Evolutionary conservation across 371 early-diverging fungal genomes (phyloP).

Genomic region (Syncephalastrum contaminatum): DNA sequence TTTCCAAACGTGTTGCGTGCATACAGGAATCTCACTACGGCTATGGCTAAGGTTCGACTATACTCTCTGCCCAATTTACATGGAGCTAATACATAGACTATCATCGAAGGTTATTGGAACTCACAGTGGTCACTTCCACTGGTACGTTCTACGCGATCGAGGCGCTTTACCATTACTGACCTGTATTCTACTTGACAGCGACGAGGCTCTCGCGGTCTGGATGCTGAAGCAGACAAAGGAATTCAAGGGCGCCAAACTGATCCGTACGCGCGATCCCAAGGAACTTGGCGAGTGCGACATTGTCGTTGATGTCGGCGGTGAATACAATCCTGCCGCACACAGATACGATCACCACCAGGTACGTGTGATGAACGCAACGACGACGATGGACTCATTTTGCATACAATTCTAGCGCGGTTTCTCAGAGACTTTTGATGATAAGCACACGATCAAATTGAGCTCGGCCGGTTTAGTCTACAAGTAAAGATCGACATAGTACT

Average conservation of each 20-base stretch:
- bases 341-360: constrained; percentile 98
- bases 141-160: constrained; percentile 29
- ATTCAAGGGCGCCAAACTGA: constrained; percentile 71
- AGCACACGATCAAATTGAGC: constrained; percentile 85
- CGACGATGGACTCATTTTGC: background rate
- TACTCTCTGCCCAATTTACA: no score
- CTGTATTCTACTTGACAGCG: constrained; percentile 39
- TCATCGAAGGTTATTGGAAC: constrained; percentile 67
- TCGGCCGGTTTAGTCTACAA: constrained; percentile 92
- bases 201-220: constrained; percentile 94
- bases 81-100: no score
- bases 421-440: constrained; percentile 79
- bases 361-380: background rate
- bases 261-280: constrained; percentile 87
- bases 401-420: constrained; percentile 70
- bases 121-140: constrained; percentile 89
- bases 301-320: constrained; percentile 98
- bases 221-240: constrained; percentile 76
- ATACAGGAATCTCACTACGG: no score
- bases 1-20: no score
- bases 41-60: no score
- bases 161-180: background rate
- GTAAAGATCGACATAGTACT: constrained; percentile 20
- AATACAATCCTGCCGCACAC: constrained; percentile 77
- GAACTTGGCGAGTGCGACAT: constrained; percentile 82